Evolutionary conservation across 257 asterid genomes (phyloP).

Genomic region (Euphrasia confusa): DNA sequence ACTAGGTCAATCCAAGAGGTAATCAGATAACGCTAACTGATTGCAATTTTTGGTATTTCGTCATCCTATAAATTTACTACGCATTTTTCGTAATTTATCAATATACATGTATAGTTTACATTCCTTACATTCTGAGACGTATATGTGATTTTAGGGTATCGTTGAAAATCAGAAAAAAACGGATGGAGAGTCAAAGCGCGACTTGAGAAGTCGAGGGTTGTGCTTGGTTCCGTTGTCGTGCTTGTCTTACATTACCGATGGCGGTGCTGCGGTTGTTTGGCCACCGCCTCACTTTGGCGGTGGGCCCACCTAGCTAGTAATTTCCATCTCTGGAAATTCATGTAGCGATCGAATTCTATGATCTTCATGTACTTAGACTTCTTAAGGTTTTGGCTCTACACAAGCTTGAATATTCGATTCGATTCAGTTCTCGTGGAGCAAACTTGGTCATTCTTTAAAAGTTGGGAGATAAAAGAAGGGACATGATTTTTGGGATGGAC

Average conservation of each 20-base stretch:
- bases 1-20: conserved; percentile 49
- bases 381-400: background rate
- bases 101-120: no score
- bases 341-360: conserved; percentile 2
- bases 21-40: conserved; percentile 16
- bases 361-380: conserved; percentile 16
- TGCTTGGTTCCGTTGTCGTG: conserved; percentile 84
- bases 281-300: conserved; percentile 65
- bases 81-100: no score
- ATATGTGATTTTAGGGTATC: background rate
- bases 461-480: conserved; percentile 1
- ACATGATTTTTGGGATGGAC: no score
- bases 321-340: background rate
- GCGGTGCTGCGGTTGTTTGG: conserved; percentile 63
- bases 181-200: conserved; percentile 51
- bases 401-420: background rate
- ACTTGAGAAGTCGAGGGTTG: conserved; percentile 66
- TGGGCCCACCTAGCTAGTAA: conserved; percentile 32
- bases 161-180: conserved; percentile 21
- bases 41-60: no score
- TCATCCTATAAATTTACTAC: no score
- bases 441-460: conserved; percentile 60
- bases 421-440: conserved; percentile 46
- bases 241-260: conserved; percentile 59
- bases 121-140: no score